These are phyloP conservation scores for Penstemon davidsonii DNA, from an alignment of 257 asterid species.

Conservation along the genomic window DNA sequence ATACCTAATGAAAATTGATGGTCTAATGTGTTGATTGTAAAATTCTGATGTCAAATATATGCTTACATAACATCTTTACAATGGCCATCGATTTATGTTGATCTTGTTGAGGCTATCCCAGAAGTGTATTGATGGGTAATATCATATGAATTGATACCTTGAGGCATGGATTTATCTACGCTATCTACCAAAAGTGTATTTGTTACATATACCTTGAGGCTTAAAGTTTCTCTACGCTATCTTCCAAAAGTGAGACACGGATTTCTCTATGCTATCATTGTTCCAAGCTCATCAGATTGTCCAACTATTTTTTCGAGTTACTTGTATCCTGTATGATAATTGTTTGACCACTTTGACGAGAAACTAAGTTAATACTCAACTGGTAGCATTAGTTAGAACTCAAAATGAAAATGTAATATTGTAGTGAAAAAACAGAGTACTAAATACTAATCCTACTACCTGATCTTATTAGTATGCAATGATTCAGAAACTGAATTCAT, in stretches of 20 bases:
- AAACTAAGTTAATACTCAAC: neutral
- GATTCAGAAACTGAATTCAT: neutral
- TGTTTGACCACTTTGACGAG: neutral
- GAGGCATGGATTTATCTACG: slow-evolving; percentile 16
- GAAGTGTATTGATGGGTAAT: neutral
- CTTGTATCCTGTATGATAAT: neutral
- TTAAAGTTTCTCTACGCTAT: neutral
- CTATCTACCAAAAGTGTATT: slow-evolving; percentile 1
- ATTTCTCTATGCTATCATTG: slow-evolving; percentile 1
- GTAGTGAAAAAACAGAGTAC: neutral
- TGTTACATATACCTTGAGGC: neutral
- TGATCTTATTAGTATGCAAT: neutral
- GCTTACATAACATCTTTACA: neutral
- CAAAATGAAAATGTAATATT: neutral
- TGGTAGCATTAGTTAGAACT: neutral
- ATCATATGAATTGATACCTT: neutral
- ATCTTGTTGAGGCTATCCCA: neutral
- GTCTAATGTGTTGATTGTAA: neutral
- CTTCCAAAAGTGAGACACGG: slow-evolving; percentile 8
- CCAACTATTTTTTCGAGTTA: neutral
- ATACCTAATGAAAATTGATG: neutral
- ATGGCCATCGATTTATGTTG: neutral
- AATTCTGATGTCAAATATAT: neutral
- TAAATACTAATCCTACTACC: neutral
- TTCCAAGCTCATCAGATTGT: neutral